A percentile compares a stretch with the other conserved stretches of the same genome.
These are phyloP conservation scores for Mycena vulgaris DNA, from an alignment of 768 basidiomycete species.

Conservation along the genomic window DNA sequence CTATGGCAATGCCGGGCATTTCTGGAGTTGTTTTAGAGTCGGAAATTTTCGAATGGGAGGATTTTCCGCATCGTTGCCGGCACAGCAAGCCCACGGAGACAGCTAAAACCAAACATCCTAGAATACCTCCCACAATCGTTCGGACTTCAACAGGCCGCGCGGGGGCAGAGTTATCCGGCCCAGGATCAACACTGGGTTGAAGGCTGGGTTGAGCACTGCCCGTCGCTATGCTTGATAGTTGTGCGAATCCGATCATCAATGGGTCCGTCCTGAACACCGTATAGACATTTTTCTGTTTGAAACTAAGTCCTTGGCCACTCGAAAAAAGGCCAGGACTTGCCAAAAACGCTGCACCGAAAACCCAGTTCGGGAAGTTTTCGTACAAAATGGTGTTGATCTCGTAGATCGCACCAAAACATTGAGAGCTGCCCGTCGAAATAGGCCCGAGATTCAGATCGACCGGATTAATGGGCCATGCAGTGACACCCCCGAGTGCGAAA, in stretches of 20 bases:
- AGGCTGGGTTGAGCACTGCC: too few species aligned
- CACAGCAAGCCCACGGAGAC: background rate
- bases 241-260: background rate
- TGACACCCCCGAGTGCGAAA: background rate
- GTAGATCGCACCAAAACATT: conserved; percentile 7
- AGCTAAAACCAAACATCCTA: background rate
- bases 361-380: background rate
- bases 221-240: conserved; percentile 4
- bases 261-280: conserved; percentile 1
- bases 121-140: background rate
- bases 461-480: conserved; percentile 5
- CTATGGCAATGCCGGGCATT: too few species aligned
- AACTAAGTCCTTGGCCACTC: background rate
- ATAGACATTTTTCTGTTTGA: conserved; percentile 22
- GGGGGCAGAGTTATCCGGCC: too few species aligned
- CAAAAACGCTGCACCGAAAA: conserved; percentile 10
- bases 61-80: background rate
- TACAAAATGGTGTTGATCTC: background rate
- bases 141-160: too few species aligned
- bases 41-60: too few species aligned
- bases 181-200: too few species aligned
- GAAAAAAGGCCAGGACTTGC: background rate
- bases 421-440: background rate
- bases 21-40: too few species aligned
- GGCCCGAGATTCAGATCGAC: conserved; percentile 4